Base-by-base conservation (phyloP, 169 alveolate species). In the Cryptosporidium parvum region DNA sequence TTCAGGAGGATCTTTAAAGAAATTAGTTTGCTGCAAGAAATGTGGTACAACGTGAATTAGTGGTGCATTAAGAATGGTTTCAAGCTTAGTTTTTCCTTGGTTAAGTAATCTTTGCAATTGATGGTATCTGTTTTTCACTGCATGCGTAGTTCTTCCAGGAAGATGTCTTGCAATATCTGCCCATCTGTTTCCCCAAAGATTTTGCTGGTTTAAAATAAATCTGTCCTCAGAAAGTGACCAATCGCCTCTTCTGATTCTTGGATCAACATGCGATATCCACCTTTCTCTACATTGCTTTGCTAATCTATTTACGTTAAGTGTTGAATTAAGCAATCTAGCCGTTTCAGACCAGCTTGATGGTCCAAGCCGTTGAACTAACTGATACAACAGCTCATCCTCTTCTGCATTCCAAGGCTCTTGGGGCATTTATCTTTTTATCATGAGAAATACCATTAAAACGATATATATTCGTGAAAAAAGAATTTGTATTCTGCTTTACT, bases 281-380 rank as follows among this genome's bases (percentile, higher is more conserved):
- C 96, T 75, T 71, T 95, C 97, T 56, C 97, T 70, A 71, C 97
- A 94, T 80, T 95, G 96, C 84, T 94, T 94, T 18, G 96, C 97
- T 16, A 75, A 71, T 39, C 96, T 91, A 52, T 56, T 69, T 6
- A 84, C 92, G 21, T 92, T 93, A 26, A 94, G 59, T 58, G 91
- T 73, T 45, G 92, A 84, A 72, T 94, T 92, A 53, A 95, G 94
- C 56, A 92, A 95, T 67, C 94, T 94, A 6, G 97, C 97, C 35
- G 94, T 94, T 69, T 93, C 93, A 6, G 94, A 92, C 97, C 97
- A 95, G 72, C 94, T 93, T 70, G 94, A 92, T 7, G 96, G 92
- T 1, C 97, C 97, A 53, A 93, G 92, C 72, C 94, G 91, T 61
- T 91, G 75, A 42, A 94, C 95, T 44, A 94, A 91, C 44, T 91